Base-by-base conservation (phyloP, 352 stramenopile species). In the Phytophthora brassicae region DNA sequence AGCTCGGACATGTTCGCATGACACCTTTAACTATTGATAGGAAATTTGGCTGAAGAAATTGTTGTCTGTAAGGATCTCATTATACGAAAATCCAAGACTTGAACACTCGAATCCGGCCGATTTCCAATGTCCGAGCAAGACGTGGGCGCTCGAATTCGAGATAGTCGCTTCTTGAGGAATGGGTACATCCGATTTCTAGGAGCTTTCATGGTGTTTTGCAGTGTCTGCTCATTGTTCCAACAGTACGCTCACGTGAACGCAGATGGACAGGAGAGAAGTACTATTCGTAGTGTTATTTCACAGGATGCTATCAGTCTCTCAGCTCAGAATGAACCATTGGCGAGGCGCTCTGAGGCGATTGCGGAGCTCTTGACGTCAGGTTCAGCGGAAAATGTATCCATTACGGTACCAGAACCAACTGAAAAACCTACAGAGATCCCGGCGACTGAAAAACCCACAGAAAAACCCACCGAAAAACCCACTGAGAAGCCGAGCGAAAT, bases 81-180 rank as follows among this genome's bases (percentile, higher is more conserved):
- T 68, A 24, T 3, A 24, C 45, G 20, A 67, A 68, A 68, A 35
- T 14, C 56, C 36, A 42, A 24, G 28, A 63, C 35, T 47, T 42
- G 8, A 67, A 56, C 42, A 68, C 65, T 31, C n/a, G 55, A 70
- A 55, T 63, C 66, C 43, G 56, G 70, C 28, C 61, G 45, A 43
- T 52, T 69, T 48, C 26, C 43, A 31, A 63, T 76, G 56, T 43
- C 55, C 6, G 45, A 50, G 4, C 24, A 28, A 36, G 56, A 70
- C 29, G 68, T 62, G 38, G 19, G 22, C 11, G 51, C 26, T 5
- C 56, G 57, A 12, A 77, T 77, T 53, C 59, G 59, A 11, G 55
- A 75, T 19, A 77, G 56, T 39, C 67, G 70, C 13, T 77, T 77
- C 42, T 56, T 77, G 19, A 62, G 73, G 35, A 75, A 75, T 67